These are phyloP conservation scores for Trichophyton mentagrophytes DNA, from an alignment of 2,329 filamentous ascomycete species.

Conservation along the genomic window DNA sequence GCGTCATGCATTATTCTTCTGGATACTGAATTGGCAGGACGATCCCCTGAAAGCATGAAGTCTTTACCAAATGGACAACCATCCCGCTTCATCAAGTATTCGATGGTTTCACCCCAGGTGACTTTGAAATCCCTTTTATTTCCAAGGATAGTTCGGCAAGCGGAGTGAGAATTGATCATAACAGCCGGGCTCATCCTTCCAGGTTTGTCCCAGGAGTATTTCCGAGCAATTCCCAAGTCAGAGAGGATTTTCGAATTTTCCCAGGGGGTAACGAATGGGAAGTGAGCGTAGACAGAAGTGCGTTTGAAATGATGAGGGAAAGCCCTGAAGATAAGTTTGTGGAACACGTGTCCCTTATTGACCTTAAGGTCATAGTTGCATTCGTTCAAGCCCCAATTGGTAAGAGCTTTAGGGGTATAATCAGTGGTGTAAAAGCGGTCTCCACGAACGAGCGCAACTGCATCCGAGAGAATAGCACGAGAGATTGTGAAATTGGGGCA, in stretches of 20 bases:
- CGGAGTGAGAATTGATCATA: slow-evolving; percentile 12
- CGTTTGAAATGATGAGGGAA: slow-evolving; percentile 19
- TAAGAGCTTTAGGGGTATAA: slow-evolving; percentile 21
- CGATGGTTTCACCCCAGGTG: slow-evolving; percentile 16
- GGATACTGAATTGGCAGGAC: slow-evolving; percentile 11
- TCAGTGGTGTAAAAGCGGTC: slow-evolving; percentile 30
- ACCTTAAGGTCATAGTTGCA: slow-evolving; percentile 21
- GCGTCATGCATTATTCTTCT: slow-evolving; percentile 14
- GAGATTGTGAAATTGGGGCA: slow-evolving; percentile 29
- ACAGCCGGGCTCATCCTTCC: slow-evolving; percentile 8
- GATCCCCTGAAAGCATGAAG: slow-evolving; percentile 18
- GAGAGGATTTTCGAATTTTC: slow-evolving; percentile 18
- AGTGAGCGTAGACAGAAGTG: slow-evolving; percentile 18
- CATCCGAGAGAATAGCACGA: slow-evolving; percentile 32
- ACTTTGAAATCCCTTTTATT: slow-evolving; percentile 17
- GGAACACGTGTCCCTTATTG: slow-evolving; percentile 19
- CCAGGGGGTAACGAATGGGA: slow-evolving; percentile 18
- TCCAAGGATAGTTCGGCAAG: slow-evolving; percentile 13
- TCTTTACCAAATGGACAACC: slow-evolving; percentile 14
- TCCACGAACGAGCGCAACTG: slow-evolving; percentile 31
- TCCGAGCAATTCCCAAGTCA: slow-evolving; percentile 12
- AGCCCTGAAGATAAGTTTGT: slow-evolving; percentile 20
- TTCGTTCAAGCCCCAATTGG: slow-evolving; percentile 30
- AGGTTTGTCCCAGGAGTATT: slow-evolving; percentile 16
- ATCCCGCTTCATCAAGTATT: slow-evolving; percentile 13